Evolutionary conservation across 257 asterid species (phyloP).

Genomic region (Solanum verrucosum): DNA sequence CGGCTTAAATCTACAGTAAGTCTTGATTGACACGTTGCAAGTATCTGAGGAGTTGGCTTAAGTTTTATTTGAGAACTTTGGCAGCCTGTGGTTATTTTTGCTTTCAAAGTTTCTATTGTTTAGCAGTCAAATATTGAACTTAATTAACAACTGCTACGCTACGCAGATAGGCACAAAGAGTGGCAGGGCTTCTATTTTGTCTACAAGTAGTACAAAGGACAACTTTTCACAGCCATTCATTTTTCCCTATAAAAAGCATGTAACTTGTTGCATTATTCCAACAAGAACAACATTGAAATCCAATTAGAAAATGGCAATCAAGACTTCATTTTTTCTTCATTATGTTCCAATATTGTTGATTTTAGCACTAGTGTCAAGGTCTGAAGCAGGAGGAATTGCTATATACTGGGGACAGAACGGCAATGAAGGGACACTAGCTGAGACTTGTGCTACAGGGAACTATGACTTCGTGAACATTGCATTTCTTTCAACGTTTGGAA

Average conservation of each 20-base stretch:
- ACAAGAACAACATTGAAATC: not conserved
- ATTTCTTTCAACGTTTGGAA: slow-evolving; percentile 28
- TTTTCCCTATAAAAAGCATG: not conserved
- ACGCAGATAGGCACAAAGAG: not conserved
- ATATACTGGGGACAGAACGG: slow-evolving; percentile 38
- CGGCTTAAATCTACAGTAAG: not conserved
- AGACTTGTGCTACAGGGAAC: slow-evolving; percentile 28
- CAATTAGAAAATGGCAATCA: not conserved
- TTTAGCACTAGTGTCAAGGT: not conserved
- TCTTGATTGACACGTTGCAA: not conserved
- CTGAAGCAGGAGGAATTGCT: slow-evolving; percentile 22
- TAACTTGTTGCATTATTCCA: not conserved
- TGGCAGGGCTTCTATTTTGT: not conserved
- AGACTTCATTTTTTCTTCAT: not conserved
- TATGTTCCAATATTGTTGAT: not conserved
- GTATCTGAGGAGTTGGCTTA: not conserved
- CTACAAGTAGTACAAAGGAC: not conserved
- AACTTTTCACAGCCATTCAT: not conserved
- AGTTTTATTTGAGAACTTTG: not conserved
- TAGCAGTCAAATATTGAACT: not conserved
- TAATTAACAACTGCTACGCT: not conserved
- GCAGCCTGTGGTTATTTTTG: not conserved
- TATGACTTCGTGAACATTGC: slow-evolving; percentile 23
- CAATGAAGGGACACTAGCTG: slow-evolving; percentile 23
- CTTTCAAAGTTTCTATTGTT: not conserved